Conservation (phyloP, 2,329 filamentous ascomycete species). For the Hypoxylon sp. region DNA sequence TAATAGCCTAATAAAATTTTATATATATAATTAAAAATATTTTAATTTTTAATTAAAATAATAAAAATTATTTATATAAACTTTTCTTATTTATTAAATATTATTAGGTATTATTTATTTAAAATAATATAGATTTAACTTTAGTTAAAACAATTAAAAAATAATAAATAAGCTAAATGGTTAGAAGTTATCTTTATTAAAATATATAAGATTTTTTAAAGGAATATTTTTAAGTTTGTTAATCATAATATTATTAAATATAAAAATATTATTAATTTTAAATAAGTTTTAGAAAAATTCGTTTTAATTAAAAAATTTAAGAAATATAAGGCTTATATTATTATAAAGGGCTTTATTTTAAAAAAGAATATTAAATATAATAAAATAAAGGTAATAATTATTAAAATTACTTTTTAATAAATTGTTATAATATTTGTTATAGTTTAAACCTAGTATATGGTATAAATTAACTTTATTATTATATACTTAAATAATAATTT, state of each 20-base stretch:
- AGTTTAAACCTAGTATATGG: background rate
- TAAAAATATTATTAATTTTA: no score
- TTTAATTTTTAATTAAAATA: background rate
- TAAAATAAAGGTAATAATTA: background rate
- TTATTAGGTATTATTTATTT: no score
- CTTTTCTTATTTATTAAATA: no score
- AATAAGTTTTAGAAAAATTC: no score
- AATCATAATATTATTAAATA: background rate
- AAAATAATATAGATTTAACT: no score
- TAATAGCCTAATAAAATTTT: background rate
- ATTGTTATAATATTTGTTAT: background rate
- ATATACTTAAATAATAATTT: no score
- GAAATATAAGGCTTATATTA: background rate
- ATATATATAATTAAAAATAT: background rate
- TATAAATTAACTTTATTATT: no score
- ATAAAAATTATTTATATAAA: background rate
- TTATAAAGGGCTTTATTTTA: no score
- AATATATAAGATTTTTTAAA: background rate
- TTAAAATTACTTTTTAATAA: background rate
- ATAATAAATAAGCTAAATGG: background rate
- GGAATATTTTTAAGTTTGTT: background rate
- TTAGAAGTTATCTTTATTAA: background rate
- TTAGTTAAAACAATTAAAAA: background rate
- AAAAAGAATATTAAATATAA: no score
- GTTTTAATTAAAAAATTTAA: no score